Conservation (phyloP, 306 rosid genomes). For the Casuarina equisetifolia region DNA sequence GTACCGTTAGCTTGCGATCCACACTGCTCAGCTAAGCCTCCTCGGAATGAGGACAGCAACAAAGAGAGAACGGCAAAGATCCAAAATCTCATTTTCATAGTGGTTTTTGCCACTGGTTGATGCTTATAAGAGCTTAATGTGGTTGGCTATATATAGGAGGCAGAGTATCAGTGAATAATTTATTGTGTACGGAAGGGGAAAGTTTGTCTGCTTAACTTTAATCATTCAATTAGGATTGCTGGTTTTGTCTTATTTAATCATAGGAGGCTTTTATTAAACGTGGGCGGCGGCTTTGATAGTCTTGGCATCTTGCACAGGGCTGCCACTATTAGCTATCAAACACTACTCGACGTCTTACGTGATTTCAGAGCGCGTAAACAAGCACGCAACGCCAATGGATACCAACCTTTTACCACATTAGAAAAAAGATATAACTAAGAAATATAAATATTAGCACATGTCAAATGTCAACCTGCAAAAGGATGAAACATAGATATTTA, state of each 20-base stretch:
- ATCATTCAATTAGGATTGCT: not conserved
- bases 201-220: not conserved
- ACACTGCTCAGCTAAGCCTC: slow-evolving; percentile 42
- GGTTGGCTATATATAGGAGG: not conserved
- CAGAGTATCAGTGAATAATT: no score
- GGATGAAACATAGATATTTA: not conserved
- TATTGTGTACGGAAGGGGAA: not conserved
- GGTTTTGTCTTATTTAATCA: not conserved
- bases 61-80: not conserved
- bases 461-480: not conserved
- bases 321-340: not conserved
- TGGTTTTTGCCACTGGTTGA: not conserved
- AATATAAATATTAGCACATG: no score
- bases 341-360: not conserved
- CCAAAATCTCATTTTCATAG: not conserved
- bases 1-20: slow-evolving; percentile 49
- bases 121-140: not conserved
- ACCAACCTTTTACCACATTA: not conserved
- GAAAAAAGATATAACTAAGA: no score
- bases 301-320: not conserved
- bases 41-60: slow-evolving; percentile 10
- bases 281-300: not conserved
- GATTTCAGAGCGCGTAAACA: not conserved
- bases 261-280: not conserved
- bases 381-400: not conserved